Conservation (phyloP, 306 rosid species). For the Lathyrus aphaca region DNA sequence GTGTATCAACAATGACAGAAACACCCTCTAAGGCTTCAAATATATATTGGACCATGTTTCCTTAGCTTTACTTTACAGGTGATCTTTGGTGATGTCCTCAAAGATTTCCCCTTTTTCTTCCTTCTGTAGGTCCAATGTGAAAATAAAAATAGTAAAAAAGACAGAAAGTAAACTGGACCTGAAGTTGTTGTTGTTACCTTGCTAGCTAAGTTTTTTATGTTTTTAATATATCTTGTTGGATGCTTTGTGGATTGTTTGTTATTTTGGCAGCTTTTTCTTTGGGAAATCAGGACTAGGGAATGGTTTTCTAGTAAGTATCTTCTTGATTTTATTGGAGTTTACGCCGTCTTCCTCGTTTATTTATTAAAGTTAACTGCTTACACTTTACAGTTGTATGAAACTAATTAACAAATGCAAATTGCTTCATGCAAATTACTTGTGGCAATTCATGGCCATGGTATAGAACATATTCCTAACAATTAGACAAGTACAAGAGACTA, state of each 20-base stretch:
- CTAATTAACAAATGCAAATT: conserved; percentile 20
- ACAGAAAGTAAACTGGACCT: too few species aligned
- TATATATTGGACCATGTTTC: background rate
- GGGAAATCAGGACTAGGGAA: conserved; percentile 17
- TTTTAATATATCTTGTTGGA: background rate
- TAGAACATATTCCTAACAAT: background rate
- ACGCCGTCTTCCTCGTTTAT: background rate
- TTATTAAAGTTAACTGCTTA: background rate
- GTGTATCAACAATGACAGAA: conserved; percentile 21
- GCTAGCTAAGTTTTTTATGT: conserved; percentile 13
- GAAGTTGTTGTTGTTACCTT: conserved; percentile 1
- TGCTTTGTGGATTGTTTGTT: conserved; percentile 4
- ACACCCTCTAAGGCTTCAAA: conserved; percentile 21
- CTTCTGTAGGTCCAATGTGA: background rate
- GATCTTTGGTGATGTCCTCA: conserved; percentile 18
- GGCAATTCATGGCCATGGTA: conserved; percentile 2
- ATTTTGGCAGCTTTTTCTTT: conserved; percentile 24
- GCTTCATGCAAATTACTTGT: conserved; percentile 6
- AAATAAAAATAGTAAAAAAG: too few species aligned
- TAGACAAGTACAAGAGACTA: conserved; percentile 1
- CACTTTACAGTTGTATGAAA: conserved; percentile 32
- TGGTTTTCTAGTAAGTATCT: conserved; percentile 31
- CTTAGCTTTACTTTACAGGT: background rate
- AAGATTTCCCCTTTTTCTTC: background rate
- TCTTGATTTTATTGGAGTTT: conserved; percentile 11